These are phyloP conservation scores for Pseudogymnoascus sp. DNA, from an alignment of 2,329 filamentous ascomycete species.

Conservation along the genomic window DNA sequence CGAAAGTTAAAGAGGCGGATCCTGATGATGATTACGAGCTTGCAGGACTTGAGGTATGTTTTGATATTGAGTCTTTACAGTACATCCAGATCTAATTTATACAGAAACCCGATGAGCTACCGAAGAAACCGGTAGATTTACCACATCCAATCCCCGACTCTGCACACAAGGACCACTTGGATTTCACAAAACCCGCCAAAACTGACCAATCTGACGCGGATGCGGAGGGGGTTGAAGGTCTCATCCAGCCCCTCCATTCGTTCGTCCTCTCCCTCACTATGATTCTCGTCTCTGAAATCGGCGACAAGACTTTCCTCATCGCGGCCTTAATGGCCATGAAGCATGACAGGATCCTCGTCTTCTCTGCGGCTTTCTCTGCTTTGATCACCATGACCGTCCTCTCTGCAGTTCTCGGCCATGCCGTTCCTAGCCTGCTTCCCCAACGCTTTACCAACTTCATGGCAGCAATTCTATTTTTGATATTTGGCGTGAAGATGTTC, in stretches of 20 bases:
- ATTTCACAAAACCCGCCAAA: conserved; percentile 39
- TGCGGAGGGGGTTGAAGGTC: conserved; percentile 45
- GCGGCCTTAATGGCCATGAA: conserved; percentile 99
- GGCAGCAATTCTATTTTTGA: conserved; percentile 75
- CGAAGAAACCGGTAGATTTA: conserved; percentile 68
- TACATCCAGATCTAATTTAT: conserved; percentile 20
- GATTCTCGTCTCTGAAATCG: conserved; percentile 95
- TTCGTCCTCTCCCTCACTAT: conserved; percentile 89
- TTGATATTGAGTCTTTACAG: neutral
- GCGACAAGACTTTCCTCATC: conserved; percentile 97
- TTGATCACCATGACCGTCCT: conserved; percentile 91
- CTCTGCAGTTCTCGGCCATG: conserved; percentile 86
- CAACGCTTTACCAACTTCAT: conserved; percentile 86
- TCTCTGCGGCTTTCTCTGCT: conserved; percentile 87
- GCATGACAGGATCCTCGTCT: conserved; percentile 86
- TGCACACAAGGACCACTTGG: conserved; percentile 57
- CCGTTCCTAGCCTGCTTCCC: conserved; percentile 81
- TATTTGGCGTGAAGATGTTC: conserved; percentile 80
- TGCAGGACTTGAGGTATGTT: conserved; percentile 51
- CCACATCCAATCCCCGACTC: conserved; percentile 62
- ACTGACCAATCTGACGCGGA: conserved; percentile 29
- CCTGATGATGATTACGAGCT: conserved; percentile 33
- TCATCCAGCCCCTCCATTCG: conserved; percentile 79
- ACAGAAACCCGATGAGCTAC: conserved; percentile 75
- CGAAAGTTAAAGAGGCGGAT: conserved; percentile 25